phyloP scores from a whole-genome alignment of 2,329 filamentous ascomycete genomes.

The Penicillium sp. region DNA sequence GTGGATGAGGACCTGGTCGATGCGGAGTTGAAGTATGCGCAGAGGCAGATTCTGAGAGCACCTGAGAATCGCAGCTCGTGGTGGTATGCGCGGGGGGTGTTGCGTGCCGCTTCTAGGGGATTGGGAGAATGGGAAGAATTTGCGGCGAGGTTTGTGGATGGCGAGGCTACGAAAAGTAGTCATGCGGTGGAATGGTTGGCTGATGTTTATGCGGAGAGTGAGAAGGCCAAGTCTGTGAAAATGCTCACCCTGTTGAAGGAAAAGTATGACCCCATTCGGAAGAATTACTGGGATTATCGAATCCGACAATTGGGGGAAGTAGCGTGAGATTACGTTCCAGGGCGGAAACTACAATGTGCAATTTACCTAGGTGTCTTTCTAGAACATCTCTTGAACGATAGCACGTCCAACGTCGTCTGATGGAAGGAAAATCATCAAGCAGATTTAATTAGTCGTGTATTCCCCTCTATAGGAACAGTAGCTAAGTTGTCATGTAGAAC shows the following conservation, averaged over 20 bases:
- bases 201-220: constrained; percentile 40
- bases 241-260: constrained; percentile 69
- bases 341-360: neutral
- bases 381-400: neutral
- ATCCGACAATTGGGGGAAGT: constrained; percentile 38
- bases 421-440: too few species aligned
- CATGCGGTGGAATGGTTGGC: constrained; percentile 52
- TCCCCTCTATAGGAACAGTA: too few species aligned
- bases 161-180: constrained; percentile 50
- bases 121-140: constrained; percentile 49
- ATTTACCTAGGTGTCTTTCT: neutral
- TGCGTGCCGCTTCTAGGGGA: constrained; percentile 57
- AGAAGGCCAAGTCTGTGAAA: constrained; percentile 53
- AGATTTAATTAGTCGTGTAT: too few species aligned
- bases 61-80: constrained; percentile 93
- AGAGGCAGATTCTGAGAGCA: constrained; percentile 66
- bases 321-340: constrained; percentile 1
- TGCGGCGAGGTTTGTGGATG: constrained; percentile 47
- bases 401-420: too few species aligned
- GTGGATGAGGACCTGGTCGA: constrained; percentile 61
- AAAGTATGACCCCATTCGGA: constrained; percentile 85
- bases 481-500: too few species aligned
- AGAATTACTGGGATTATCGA: constrained; percentile 86
- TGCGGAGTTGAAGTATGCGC: constrained; percentile 67
- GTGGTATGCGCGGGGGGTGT: constrained; percentile 79